Percentiles rank a stretch among this genome's conserved stretches.
Conservation (phyloP, 257 asterid species). For the Primulina eburnea region DNA sequence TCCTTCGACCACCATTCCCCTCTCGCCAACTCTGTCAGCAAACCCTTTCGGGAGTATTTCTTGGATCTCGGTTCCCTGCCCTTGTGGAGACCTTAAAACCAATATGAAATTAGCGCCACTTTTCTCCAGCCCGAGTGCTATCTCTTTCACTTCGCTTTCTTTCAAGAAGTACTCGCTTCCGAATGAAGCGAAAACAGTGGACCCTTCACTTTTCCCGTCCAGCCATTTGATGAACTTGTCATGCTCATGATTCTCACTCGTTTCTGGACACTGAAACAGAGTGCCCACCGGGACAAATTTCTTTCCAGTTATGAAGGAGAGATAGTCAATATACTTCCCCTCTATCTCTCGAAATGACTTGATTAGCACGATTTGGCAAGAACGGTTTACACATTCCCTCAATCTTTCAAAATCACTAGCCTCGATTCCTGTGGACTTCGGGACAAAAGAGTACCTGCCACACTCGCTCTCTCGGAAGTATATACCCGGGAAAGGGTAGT, state of each 20-base stretch:
- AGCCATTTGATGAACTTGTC: constrained; percentile 48
- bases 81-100: constrained; percentile 45
- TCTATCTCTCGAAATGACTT: constrained; percentile 50
- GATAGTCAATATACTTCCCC: constrained; percentile 48
- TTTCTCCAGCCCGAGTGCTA: constrained; percentile 57
- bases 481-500: constrained; percentile 48
- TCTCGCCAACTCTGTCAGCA: constrained; percentile 34
- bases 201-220: constrained; percentile 29
- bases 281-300: constrained; percentile 52
- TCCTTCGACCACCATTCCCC: constrained; percentile 45
- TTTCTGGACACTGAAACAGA: constrained; percentile 30
- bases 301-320: constrained; percentile 27
- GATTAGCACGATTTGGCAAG: constrained; percentile 40
- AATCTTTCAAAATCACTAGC: constrained; percentile 24
- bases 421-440: constrained; percentile 12
- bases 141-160: constrained; percentile 42
- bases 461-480: constrained; percentile 31
- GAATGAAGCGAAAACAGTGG: constrained; percentile 57
- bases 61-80: constrained; percentile 2
- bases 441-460: no score
- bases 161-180: constrained; percentile 62
- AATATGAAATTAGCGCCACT: constrained; percentile 56
- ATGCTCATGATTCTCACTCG: constrained; percentile 6
- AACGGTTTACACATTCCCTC: constrained; percentile 28
- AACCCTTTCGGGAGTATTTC: constrained; percentile 48